These are phyloP conservation scores for Hordeum pubiflorum DNA, from an alignment of 202 grass and related monocot genomes.

Conservation along the genomic window DNA sequence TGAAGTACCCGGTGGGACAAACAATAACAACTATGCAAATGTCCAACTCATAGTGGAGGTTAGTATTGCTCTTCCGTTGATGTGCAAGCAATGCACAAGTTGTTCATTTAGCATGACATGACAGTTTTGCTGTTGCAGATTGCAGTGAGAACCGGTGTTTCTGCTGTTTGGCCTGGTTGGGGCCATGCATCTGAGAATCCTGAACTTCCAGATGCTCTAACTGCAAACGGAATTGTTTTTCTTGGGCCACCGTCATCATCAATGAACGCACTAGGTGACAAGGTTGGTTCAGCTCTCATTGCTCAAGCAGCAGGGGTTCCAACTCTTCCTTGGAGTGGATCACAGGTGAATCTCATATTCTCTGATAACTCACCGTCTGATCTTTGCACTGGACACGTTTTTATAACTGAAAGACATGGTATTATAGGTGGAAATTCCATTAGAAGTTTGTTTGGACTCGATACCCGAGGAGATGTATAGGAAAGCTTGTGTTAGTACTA, in stretches of 20 bases:
- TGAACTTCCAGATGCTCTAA: constrained; percentile 68
- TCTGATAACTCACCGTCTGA: not conserved
- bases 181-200: constrained; percentile 87
- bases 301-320: constrained; percentile 79
- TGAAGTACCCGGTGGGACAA: constrained; percentile 77
- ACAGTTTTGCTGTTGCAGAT: constrained; percentile 31
- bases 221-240: constrained; percentile 61
- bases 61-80: constrained; percentile 11
- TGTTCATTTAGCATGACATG: not conserved
- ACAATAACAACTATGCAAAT: constrained; percentile 85
- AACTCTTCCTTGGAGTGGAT: constrained; percentile 80
- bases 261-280: constrained; percentile 73
- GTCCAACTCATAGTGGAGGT: constrained; percentile 77
- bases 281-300: constrained; percentile 80
- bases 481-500: constrained; percentile 77
- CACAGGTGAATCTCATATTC: constrained; percentile 42
- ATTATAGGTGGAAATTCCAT: constrained; percentile 58
- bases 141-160: constrained; percentile 56
- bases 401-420: not conserved
- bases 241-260: constrained; percentile 67
- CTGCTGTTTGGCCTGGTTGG: constrained; percentile 89
- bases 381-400: constrained; percentile 10
- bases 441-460: constrained; percentile 52
- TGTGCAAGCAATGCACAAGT: not conserved
- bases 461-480: constrained; percentile 74